phyloP scores from a whole-genome alignment of 805 yeast species.

The Teunomyces aglyptinius region DNA sequence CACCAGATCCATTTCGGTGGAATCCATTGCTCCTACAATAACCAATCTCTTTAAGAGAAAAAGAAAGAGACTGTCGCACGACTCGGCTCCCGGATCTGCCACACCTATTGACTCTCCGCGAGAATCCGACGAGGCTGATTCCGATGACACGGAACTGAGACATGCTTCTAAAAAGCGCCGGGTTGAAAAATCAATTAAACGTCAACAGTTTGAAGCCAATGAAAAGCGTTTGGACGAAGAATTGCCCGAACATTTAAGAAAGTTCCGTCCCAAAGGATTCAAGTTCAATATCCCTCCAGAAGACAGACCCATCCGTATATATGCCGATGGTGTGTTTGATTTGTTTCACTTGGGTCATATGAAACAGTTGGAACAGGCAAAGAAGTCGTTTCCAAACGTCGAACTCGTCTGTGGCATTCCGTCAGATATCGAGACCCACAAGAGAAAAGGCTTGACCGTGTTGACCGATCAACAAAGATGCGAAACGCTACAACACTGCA shows the following conservation, averaged over 20 bases:
- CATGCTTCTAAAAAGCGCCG: constrained; percentile 16
- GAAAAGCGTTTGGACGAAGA: constrained; percentile 63
- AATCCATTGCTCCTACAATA: constrained; percentile 37
- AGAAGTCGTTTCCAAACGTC: constrained; percentile 84
- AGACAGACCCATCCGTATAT: constrained; percentile 86
- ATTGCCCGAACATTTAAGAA: constrained; percentile 68
- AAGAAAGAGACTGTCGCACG: constrained; percentile 9
- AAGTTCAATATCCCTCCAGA: constrained; percentile 77
- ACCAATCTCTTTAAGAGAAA: constrained; percentile 29
- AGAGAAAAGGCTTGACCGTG: constrained; percentile 90
- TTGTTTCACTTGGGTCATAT: constrained; percentile 95
- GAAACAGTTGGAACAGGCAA: constrained; percentile 97
- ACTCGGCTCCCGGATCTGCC: constrained; percentile 10
- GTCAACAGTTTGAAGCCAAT: constrained; percentile 36
- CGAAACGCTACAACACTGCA: constrained; percentile 89
- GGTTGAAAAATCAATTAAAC: constrained; percentile 24
- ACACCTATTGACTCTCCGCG: constrained; percentile 15
- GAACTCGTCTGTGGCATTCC: constrained; percentile 89
- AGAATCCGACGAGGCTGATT: constrained; percentile 14
- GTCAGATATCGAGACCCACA: constrained; percentile 85
- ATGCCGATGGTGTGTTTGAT: constrained; percentile 98
- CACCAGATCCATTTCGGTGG: constrained; percentile 39
- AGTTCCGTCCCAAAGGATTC: constrained; percentile 78
- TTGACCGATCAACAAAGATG: constrained; percentile 82
- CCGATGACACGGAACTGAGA: constrained; percentile 11